A percentile compares a stretch with the other conserved stretches of the same genome.
Evolutionary conservation across 192 early-diverging fungal genomes (phyloP).

Genomic region (Podila horticola): DNA sequence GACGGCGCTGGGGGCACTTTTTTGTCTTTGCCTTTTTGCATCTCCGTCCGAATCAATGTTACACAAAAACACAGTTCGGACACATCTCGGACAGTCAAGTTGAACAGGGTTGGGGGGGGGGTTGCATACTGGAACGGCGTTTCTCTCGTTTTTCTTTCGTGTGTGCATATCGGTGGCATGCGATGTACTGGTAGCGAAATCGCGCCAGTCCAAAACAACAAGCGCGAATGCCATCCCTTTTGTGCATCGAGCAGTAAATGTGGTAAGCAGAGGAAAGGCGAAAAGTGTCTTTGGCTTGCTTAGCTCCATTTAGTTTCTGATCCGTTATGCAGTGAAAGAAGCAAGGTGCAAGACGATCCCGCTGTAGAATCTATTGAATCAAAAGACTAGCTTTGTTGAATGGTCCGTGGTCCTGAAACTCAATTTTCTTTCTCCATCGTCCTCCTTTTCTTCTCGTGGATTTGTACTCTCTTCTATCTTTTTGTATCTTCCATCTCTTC

Average conservation of each 20-base stretch:
- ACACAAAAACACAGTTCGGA: no score
- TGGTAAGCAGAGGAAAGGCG: not conserved
- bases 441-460: not conserved
- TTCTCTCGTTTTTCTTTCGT: no score
- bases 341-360: not conserved
- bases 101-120: no score
- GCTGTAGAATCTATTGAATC: no score
- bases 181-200: no score
- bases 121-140: no score
- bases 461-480: not conserved
- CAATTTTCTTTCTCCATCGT: not conserved
- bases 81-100: no score
- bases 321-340: constrained; percentile 4
- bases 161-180: no score
- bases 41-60: no score
- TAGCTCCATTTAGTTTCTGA: constrained; percentile 4
- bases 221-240: not conserved
- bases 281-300: not conserved
- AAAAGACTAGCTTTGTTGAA: not conserved
- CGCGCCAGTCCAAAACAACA: no score
- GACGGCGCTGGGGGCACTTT: no score
- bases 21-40: no score
- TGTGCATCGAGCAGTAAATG: not conserved
- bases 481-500: not conserved
- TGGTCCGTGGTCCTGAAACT: not conserved